These are phyloP conservation scores for Trichosanthes truncata DNA, from an alignment of 306 rosid genomes.

Conservation along the genomic window DNA sequence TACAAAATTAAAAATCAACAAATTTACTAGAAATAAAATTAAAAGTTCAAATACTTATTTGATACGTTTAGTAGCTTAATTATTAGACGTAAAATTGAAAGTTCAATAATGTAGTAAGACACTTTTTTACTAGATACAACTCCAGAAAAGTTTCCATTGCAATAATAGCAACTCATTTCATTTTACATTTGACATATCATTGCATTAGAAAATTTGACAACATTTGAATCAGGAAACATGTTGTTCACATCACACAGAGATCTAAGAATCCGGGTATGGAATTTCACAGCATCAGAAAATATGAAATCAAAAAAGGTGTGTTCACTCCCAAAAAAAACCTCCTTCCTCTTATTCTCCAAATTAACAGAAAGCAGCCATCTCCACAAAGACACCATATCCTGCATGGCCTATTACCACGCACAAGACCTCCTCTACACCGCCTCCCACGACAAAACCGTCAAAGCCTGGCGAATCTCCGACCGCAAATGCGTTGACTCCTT, in stretches of 20 bases:
- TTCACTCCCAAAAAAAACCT: constrained; percentile 25
- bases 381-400: constrained; percentile 31
- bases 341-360: constrained; percentile 15
- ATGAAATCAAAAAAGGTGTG: constrained; percentile 26
- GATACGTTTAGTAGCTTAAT: too few relatives aligned
- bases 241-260: constrained; percentile 38
- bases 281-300: constrained; percentile 21
- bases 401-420: constrained; percentile 41
- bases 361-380: constrained; percentile 15
- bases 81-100: too few relatives aligned
- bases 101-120: too few relatives aligned
- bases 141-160: too few relatives aligned
- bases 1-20: too few relatives aligned
- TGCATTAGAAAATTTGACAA: too few relatives aligned
- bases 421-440: constrained; percentile 35
- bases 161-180: too few relatives aligned
- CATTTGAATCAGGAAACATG: constrained; percentile 12
- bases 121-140: too few relatives aligned
- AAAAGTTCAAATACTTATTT: too few relatives aligned
- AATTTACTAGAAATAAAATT: too few relatives aligned
- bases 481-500: constrained; percentile 35
- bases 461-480: constrained; percentile 37
- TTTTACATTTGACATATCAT: too few relatives aligned
- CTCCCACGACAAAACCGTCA: constrained; percentile 40
- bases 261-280: constrained; percentile 32